These are phyloP conservation scores for Mucor sp. DNA, from an alignment of 371 early-diverging fungal genomes.

Conservation along the genomic window DNA sequence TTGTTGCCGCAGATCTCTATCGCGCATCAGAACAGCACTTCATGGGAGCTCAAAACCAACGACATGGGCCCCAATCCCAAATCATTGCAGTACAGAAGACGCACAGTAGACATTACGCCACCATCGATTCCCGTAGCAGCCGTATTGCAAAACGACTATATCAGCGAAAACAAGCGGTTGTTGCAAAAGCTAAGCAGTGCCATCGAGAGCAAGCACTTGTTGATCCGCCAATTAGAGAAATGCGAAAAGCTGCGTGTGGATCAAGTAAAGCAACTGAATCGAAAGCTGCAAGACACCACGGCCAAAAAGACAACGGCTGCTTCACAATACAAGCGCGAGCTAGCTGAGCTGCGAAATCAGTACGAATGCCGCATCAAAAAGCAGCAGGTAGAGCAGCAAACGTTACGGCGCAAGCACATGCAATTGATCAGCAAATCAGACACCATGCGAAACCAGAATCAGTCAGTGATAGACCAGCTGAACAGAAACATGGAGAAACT, in stretches of 20 bases:
- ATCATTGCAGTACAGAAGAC: conserved; percentile 10
- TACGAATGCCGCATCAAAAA: conserved; percentile 71
- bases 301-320: conserved; percentile 13
- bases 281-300: conserved; percentile 25
- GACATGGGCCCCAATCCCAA: neutral
- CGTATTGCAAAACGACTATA: neutral
- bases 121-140: neutral
- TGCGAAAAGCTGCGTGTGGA: conserved; percentile 47
- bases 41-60: neutral
- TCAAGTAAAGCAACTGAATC: conserved; percentile 56
- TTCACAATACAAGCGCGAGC: conserved; percentile 26
- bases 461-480: conserved; percentile 46
- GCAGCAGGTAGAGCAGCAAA: conserved; percentile 63
- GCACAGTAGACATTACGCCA: conserved; percentile 13
- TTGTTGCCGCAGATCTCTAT: neutral
- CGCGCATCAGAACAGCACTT: neutral
- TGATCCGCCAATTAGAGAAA: conserved; percentile 50
- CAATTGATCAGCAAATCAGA: conserved; percentile 53
- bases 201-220: conserved; percentile 39
- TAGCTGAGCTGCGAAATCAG: conserved; percentile 23
- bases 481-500: conserved; percentile 53
- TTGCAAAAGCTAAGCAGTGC: conserved; percentile 9
- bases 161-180: conserved; percentile 11
- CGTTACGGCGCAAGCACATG: conserved; percentile 54
- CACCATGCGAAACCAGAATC: conserved; percentile 44